Evolutionary conservation across 192 early-diverging fungal genomes (phyloP).

Genomic region (Coemansia sp.): DNA sequence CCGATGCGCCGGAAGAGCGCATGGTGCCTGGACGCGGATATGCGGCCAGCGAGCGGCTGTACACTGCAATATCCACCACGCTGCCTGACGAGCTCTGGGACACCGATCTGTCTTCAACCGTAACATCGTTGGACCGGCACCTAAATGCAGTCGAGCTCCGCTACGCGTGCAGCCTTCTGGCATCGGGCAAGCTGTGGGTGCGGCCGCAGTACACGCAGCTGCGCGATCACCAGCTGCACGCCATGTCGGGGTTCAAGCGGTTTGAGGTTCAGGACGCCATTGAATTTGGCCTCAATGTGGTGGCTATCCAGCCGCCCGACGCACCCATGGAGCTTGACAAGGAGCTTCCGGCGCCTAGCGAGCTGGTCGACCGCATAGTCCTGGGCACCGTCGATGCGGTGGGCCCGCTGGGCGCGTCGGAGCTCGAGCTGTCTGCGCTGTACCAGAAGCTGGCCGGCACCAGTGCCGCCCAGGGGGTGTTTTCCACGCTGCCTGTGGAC

Average conservation of each 20-base stretch:
- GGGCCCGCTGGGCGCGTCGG: constrained; percentile 27
- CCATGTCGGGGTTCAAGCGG: constrained; percentile 17
- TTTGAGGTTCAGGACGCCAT: neutral
- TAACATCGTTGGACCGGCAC: neutral
- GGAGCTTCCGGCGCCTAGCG: neutral
- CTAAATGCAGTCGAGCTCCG: constrained; percentile 10
- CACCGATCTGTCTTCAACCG: neutral
- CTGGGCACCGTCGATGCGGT: constrained; percentile 3
- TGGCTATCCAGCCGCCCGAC: neutral
- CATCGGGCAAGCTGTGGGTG: constrained; percentile 23
- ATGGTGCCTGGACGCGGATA: constrained; percentile 46
- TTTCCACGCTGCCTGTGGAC: neutral
- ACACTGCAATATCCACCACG: constrained; percentile 9
- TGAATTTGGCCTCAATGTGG: constrained; percentile 2
- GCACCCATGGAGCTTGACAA: neutral
- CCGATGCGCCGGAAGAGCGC: neutral
- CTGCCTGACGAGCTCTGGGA: constrained; percentile 13
- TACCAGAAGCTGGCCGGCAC: neutral
- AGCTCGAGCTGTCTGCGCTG: constrained; percentile 16
- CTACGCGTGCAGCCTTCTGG: constrained; percentile 13
- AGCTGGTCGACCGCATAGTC: constrained; percentile 8
- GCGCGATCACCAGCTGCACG: neutral
- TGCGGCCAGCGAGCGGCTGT: constrained; percentile 20
- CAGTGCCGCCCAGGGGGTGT: neutral
- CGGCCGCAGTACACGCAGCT: constrained; percentile 13